Evolutionary conservation across 2,329 filamentous ascomycete species (phyloP).

Genomic region (Apiospora aurea): DNA sequence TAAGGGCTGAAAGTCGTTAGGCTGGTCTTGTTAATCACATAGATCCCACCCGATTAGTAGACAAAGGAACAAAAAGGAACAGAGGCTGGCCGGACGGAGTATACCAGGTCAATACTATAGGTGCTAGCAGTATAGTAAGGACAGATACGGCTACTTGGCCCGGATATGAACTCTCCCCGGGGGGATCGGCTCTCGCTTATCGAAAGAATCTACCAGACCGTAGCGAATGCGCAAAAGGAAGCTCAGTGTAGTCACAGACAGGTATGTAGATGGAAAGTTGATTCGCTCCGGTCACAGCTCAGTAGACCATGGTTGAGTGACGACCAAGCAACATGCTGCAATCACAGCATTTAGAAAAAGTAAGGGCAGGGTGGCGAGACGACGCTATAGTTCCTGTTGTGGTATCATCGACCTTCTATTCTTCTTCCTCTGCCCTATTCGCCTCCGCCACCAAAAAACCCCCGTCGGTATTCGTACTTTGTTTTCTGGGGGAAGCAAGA

Average conservation of each 20-base stretch:
- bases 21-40: background rate
- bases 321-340: background rate
- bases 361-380: background rate
- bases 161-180: background rate
- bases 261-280: background rate
- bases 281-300: background rate
- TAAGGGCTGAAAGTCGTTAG: constrained; percentile 7
- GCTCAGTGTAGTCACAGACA: background rate
- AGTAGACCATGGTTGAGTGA: background rate
- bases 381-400: background rate
- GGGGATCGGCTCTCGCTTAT: background rate
- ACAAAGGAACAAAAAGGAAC: too few species aligned
- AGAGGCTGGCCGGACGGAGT: background rate
- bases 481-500: too few species aligned
- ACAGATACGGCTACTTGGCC: background rate
- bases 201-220: background rate
- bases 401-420: background rate
- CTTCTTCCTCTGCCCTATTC: background rate
- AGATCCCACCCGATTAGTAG: too few species aligned
- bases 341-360: background rate
- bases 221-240: background rate
- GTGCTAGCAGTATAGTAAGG: background rate
- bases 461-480: background rate
- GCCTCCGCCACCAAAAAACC: background rate
- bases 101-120: too few species aligned